A percentile compares a stretch with the other conserved stretches of the same genome.
Evolutionary conservation across 768 basidiomycete species (phyloP).

Genomic region (Cystobasidium ongulense): DNA sequence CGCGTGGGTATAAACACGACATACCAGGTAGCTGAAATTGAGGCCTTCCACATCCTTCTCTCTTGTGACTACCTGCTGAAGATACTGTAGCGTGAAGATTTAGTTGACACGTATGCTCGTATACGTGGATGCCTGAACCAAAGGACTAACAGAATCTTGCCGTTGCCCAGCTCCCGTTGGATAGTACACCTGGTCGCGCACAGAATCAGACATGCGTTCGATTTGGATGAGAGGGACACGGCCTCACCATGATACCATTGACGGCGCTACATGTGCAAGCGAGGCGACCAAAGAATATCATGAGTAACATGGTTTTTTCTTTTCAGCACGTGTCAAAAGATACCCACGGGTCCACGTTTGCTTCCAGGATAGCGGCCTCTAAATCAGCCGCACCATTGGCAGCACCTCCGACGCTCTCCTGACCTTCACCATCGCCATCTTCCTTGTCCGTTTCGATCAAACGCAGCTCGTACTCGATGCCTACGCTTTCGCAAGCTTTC

Average conservation of each 20-base stretch:
- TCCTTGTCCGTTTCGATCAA: conserved; percentile 56
- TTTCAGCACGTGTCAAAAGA: conserved; percentile 24
- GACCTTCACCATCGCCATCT: conserved; percentile 43
- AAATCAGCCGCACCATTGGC: conserved; percentile 73
- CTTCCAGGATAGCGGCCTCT: conserved; percentile 90
- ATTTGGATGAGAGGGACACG: too few species aligned
- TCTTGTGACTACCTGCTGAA: conserved; percentile 94
- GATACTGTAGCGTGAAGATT: too few species aligned
- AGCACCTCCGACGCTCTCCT: conserved; percentile 42
- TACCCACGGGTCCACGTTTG: conserved; percentile 67
- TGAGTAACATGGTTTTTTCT: neutral
- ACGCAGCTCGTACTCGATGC: conserved; percentile 75
- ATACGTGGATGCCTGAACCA: neutral
- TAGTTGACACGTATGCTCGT: conserved; percentile 57
- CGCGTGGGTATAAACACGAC: conserved; percentile 96
- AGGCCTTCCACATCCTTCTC: conserved; percentile 93
- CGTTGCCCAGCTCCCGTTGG: conserved; percentile 86
- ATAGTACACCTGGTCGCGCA: conserved; percentile 66
- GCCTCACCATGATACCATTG: conserved; percentile 92
- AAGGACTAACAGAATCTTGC: conserved; percentile 48
- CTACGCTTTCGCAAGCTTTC: conserved; percentile 80
- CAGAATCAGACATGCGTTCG: too few species aligned
- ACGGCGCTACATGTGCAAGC: conserved; percentile 45
- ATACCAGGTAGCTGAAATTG: conserved; percentile 75
- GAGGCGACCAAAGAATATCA: neutral